phyloP scores from a whole-genome alignment of 805 yeast genomes.

The Candida saitoana region DNA sequence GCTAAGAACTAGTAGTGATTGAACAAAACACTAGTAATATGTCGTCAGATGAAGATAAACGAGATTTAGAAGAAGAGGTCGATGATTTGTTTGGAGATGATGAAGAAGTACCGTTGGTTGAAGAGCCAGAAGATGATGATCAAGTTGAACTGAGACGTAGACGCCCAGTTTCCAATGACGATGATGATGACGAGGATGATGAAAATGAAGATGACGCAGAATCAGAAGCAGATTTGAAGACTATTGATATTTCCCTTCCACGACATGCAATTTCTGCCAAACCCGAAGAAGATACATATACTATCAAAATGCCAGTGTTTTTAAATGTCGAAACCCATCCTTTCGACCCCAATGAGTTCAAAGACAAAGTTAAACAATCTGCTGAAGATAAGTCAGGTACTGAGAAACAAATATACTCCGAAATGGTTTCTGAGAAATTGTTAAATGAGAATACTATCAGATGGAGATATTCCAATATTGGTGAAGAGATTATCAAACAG shows the following conservation, averaged over 20 bases:
- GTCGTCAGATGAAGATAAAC: conserved; percentile 22
- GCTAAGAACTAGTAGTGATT: too few relatives aligned
- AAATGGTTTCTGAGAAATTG: conserved; percentile 54
- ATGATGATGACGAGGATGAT: conserved; percentile 18
- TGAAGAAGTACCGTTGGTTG: conserved; percentile 15
- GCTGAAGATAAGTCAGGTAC: conserved; percentile 24
- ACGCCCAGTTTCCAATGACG: conserved; percentile 7
- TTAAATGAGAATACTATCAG: conserved; percentile 82
- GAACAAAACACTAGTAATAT: conserved; percentile 11
- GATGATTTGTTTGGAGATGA: conserved; percentile 35
- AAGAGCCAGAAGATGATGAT: conserved; percentile 26
- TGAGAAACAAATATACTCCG: conserved; percentile 44
- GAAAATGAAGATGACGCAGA: conserved; percentile 32
- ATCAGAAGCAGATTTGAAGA: conserved; percentile 31
- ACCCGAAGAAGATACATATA: conserved; percentile 36
- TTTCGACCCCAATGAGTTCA: conserved; percentile 70
- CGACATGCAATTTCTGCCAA: conserved; percentile 44
- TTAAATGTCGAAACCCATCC: conserved; percentile 80
- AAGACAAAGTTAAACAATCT: conserved; percentile 43
- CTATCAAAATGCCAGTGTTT: conserved; percentile 75
- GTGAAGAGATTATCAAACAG: conserved; percentile 75
- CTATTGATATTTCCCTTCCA: conserved; percentile 38
- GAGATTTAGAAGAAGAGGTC: conserved; percentile 21
- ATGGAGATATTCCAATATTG: conserved; percentile 85
- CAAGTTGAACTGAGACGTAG: conserved; percentile 22